These are phyloP conservation scores for Globisporangium barbulae DNA, from an alignment of 352 stramenopile genomes.

Conservation along the genomic window DNA sequence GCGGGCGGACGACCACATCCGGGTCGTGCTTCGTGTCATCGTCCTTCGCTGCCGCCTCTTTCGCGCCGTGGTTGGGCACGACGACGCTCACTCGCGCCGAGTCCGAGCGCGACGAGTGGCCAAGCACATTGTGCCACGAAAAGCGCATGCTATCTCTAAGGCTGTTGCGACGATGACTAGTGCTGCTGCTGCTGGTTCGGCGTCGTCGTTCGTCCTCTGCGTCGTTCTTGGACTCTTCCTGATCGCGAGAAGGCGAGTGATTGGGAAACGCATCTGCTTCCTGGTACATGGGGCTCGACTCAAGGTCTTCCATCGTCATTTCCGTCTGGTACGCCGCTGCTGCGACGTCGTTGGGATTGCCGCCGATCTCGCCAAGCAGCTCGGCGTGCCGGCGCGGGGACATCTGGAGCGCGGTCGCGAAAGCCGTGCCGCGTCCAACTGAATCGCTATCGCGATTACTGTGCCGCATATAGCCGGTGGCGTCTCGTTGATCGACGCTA, in stretches of 20 bases:
- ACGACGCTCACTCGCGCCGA: slow-evolving; percentile 5
- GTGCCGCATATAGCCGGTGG: neutral
- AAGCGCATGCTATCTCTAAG: slow-evolving; percentile 48
- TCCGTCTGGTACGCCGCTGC: neutral
- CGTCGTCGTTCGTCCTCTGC: neutral
- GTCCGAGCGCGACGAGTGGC: slow-evolving; percentile 46
- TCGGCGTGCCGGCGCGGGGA: slow-evolving; percentile 10
- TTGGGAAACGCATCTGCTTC: slow-evolving; percentile 8
- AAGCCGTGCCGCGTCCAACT: slow-evolving; percentile 6
- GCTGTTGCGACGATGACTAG: slow-evolving; percentile 25
- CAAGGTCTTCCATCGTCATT: slow-evolving; percentile 13
- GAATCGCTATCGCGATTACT: slow-evolving; percentile 2
- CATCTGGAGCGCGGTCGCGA: slow-evolving; percentile 18
- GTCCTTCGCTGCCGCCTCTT: neutral
- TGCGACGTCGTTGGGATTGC: neutral
- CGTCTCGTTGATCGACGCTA: slow-evolving; percentile 8
- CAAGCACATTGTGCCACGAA: slow-evolving; percentile 59
- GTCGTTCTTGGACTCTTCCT: neutral
- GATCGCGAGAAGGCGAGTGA: neutral
- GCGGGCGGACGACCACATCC: slow-evolving; percentile 31
- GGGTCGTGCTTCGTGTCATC: slow-evolving; percentile 25
- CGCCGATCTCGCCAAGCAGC: slow-evolving; percentile 6
- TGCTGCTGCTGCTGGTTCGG: slow-evolving; percentile 1
- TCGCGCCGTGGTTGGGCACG: neutral
- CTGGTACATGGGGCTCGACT: slow-evolving; percentile 3